A percentile compares a stretch with the other conserved stretches of the same genome.
These are phyloP conservation scores for Phoma sp. DNA, from an alignment of 2,329 filamentous ascomycete genomes.

Conservation along the genomic window DNA sequence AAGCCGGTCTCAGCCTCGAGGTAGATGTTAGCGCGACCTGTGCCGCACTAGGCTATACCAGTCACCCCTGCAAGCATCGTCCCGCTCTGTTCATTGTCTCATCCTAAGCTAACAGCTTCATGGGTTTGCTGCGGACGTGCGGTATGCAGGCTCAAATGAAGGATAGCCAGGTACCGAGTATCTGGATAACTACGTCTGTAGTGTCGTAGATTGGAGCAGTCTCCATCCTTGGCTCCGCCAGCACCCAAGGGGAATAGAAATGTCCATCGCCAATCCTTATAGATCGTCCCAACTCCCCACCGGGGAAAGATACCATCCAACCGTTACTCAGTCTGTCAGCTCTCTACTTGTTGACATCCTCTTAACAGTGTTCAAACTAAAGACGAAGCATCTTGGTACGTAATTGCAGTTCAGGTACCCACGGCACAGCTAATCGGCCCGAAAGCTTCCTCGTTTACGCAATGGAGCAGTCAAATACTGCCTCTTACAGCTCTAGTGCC, in stretches of 20 bases:
- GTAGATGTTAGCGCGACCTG: conserved; percentile 9
- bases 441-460: conserved; percentile 2
- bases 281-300: conserved; percentile 13
- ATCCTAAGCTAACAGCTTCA: conserved; percentile 14
- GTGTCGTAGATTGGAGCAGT: conserved; percentile 17
- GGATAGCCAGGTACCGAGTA: conserved; percentile 25
- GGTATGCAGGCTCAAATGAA: conserved; percentile 16
- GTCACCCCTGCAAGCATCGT: conserved; percentile 20
- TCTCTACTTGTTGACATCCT: background rate
- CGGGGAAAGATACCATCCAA: background rate
- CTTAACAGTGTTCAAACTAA: background rate
- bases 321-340: background rate
- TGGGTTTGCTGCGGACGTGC: conserved; percentile 18
- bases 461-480: conserved; percentile 18
- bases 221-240: conserved; percentile 15
- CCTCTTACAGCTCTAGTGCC: conserved; percentile 16
- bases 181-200: conserved; percentile 14
- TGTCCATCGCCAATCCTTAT: conserved; percentile 8
- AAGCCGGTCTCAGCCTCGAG: conserved; percentile 16
- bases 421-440: conserved; percentile 9
- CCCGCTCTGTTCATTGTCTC: conserved; percentile 26
- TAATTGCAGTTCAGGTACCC: background rate
- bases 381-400: background rate
- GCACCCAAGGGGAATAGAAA: conserved; percentile 4
- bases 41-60: conserved; percentile 16